phyloP scores from a whole-genome alignment of 371 early-diverging fungal species.

The Mortierella sp. region DNA sequence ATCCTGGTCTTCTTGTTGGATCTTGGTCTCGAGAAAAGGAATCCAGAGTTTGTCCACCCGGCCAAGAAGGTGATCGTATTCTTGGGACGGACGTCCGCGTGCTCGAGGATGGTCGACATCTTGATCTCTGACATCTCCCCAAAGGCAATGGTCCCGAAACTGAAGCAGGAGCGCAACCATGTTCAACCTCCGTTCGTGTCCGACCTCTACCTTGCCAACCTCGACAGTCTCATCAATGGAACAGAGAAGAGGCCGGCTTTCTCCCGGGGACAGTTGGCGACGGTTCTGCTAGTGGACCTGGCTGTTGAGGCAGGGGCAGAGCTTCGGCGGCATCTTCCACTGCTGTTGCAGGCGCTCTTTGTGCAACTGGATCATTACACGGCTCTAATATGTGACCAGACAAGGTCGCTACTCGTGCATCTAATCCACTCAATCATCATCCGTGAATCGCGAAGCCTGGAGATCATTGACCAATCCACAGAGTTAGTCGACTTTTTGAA shows the following conservation, averaged over 20 bases:
- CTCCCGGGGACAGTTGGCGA: slow-evolving; percentile 82
- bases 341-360: slow-evolving; percentile 80
- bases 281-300: slow-evolving; percentile 83
- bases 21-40: slow-evolving; percentile 79
- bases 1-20: slow-evolving; percentile 81
- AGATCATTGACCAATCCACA: slow-evolving; percentile 65
- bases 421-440: slow-evolving; percentile 79
- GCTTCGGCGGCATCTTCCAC: slow-evolving; percentile 75
- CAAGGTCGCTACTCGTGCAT: slow-evolving; percentile 83
- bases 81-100: slow-evolving; percentile 78
- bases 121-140: slow-evolving; percentile 80
- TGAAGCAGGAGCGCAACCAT: slow-evolving; percentile 62
- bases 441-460: slow-evolving; percentile 70
- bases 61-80: slow-evolving; percentile 87
- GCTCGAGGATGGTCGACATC: slow-evolving; percentile 69
- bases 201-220: slow-evolving; percentile 70
- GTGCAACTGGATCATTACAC: slow-evolving; percentile 86
- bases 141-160: slow-evolving; percentile 77
- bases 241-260: slow-evolving; percentile 80
- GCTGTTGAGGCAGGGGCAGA: slow-evolving; percentile 82
- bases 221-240: slow-evolving; percentile 72
- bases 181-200: slow-evolving; percentile 21
- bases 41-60: slow-evolving; percentile 81
- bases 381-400: slow-evolving; percentile 83
- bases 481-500: slow-evolving; percentile 72